Conservation (phyloP, 2,329 filamentous ascomycete genomes). For the Pseudodiploospora longispora region DNA sequence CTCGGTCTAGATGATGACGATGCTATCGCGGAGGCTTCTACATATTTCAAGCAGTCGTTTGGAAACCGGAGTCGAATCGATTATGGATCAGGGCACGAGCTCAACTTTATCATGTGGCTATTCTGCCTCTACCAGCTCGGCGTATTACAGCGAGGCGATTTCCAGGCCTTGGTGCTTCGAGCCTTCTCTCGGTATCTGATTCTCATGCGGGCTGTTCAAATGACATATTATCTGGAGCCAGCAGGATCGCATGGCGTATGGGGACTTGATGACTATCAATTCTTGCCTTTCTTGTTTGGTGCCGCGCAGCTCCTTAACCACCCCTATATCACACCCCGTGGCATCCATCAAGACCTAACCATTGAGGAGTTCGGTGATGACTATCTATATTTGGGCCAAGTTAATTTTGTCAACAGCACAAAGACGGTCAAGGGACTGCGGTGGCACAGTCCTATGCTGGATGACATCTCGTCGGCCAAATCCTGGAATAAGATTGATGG, state of each 20-base stretch:
- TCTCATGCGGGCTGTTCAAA: conserved; percentile 82
- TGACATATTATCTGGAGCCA: conserved; percentile 92
- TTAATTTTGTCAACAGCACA: conserved; percentile 88
- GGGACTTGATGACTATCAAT: conserved; percentile 96
- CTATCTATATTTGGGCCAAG: conserved; percentile 87
- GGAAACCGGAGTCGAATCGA: conserved; percentile 84
- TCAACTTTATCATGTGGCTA: conserved; percentile 95
- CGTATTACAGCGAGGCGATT: conserved; percentile 56
- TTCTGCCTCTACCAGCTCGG: conserved; percentile 82
- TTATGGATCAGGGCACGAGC: conserved; percentile 93
- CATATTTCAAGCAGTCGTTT: conserved; percentile 76
- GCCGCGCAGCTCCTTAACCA: conserved; percentile 84
- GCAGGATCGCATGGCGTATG: conserved; percentile 96
- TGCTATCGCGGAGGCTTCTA: conserved; percentile 63
- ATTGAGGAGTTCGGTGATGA: conserved; percentile 79
- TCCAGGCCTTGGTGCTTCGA: conserved; percentile 64
- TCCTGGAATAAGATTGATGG: conserved; percentile 88
- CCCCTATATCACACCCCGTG: conserved; percentile 67
- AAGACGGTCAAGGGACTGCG: conserved; percentile 91
- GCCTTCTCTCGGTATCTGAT: conserved; percentile 77
- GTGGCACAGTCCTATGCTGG: conserved; percentile 97
- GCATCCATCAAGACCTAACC: conserved; percentile 79
- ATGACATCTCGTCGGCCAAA: conserved; percentile 88
- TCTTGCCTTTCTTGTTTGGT: conserved; percentile 90
- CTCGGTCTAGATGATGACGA: conserved; percentile 44